These are phyloP conservation scores for Blastocladiella britannica DNA, from an alignment of 192 early-diverging fungal genomes.

Conservation along the genomic window DNA sequence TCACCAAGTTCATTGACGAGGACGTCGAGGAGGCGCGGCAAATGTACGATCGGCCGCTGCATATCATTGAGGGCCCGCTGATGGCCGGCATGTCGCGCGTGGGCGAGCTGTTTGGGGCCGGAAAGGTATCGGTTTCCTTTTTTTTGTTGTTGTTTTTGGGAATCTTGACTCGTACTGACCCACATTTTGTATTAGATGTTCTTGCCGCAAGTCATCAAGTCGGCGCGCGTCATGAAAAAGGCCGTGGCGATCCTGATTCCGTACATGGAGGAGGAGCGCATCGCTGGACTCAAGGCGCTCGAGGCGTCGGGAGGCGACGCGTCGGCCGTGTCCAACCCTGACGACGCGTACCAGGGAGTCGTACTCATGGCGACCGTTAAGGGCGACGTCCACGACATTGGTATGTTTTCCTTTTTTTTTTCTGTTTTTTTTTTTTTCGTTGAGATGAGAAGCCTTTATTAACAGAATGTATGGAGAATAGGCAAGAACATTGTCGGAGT, in stretches of 20 bases:
- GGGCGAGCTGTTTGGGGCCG: conserved; percentile 76
- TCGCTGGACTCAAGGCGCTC: conserved; percentile 31
- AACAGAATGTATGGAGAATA: no score
- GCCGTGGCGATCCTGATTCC: conserved; percentile 92
- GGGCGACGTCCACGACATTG: conserved; percentile 95
- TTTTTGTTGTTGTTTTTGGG: no score
- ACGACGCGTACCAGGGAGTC: conserved; percentile 65
- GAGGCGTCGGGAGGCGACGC: conserved; percentile 17
- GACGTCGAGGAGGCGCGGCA: conserved; percentile 82
- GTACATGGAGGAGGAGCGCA: conserved; percentile 79
- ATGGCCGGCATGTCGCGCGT: conserved; percentile 89
- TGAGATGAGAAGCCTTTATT: no score
- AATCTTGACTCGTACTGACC: no score
- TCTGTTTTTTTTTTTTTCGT: no score
- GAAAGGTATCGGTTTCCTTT: no score
- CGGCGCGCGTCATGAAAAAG: conserved; percentile 90
- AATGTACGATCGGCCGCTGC: conserved; percentile 68
- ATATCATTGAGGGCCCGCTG: conserved; percentile 89
- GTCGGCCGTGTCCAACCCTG: conserved; percentile 21
- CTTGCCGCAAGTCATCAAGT: conserved; percentile 93
- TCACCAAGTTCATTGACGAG: conserved; percentile 76
- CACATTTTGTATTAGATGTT: no score
- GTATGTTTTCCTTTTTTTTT: no score
- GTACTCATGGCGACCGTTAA: conserved; percentile 89
- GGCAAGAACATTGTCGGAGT: conserved; percentile 93